Base-by-base conservation (phyloP, 768 basidiomycete species). In the Kwoniella sp. region DNA sequence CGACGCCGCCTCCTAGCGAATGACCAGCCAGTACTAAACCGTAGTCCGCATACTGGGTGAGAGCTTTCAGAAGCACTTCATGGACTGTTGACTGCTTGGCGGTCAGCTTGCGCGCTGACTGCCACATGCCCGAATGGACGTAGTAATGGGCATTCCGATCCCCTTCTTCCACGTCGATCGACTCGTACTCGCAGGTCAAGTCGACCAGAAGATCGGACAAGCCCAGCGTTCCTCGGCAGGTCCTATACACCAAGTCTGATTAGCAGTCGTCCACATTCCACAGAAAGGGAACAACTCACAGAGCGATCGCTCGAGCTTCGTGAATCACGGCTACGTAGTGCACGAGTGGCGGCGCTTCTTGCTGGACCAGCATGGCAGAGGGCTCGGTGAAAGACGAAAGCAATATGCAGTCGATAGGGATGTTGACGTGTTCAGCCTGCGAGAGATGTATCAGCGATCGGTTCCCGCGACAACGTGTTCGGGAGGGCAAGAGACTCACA, bases 1-100 rank as follows among this genome's bases (percentile, higher is more conserved):
- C 81, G 1, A 82, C 82, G 0, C 82, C 82, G 11, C 82, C 82
- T 11, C 82, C 82, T 23, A 83, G 76, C n/a, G 74, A 78, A 70
- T 82, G 82, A 47, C 82, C 82, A 51, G 72, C 72, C 8, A 82
- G 56, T 15, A 82, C 79, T 1, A 83, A 73, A 0, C 82, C 81
- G 55, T 82, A 82, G 0, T 54, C 64, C 7, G 82, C 78, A 45
- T 77, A 74, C 23, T 69, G 41, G 13, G 59, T 57, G 37, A 83
- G 65, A 8, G 82, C 81, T 5, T 76, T 57, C 5, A 66, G 61
- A 29, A 83, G 59, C 29, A 77, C 78, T 52, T 78, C 72, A 65
- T 81, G 82, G 1, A 82, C 80, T 0, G 75, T 79, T 7, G 77
- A 77, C 1, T 68, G 63, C 50, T 72, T 71, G 4, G 73, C 72